Conservation (phyloP, 2,329 filamentous ascomycete genomes). For the Penicillium sp. region DNA sequence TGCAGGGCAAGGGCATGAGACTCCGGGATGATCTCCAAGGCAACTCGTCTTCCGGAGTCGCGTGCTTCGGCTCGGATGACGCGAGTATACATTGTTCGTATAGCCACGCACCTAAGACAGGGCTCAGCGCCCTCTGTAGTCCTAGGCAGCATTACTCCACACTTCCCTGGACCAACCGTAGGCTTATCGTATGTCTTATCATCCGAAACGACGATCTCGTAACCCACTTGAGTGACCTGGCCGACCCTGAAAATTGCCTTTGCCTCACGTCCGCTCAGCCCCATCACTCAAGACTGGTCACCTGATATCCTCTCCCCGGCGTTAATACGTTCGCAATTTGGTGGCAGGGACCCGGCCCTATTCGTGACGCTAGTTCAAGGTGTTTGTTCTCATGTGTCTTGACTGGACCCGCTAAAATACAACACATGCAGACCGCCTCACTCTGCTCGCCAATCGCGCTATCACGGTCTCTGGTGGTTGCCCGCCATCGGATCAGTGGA, state of each 20-base stretch:
- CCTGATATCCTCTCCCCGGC: not conserved
- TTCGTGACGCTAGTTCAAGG: not conserved
- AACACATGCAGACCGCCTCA: constrained; percentile 35
- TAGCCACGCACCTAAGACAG: not conserved
- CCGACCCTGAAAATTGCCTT: not conserved
- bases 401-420: constrained; percentile 18
- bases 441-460: constrained; percentile 28
- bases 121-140: not conserved
- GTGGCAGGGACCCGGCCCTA: not conserved
- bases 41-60: constrained; percentile 22
- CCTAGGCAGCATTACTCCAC: not conserved
- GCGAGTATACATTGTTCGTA: constrained; percentile 3
- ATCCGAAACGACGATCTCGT: not conserved
- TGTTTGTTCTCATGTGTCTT: constrained; percentile 2
- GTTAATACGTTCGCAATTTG: not conserved
- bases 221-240: not conserved
- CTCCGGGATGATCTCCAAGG: constrained; percentile 12
- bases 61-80: constrained; percentile 21
- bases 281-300: not conserved
- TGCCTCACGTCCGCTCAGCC: not conserved
- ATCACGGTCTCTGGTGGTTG: constrained; percentile 37
- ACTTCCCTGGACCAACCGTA: not conserved
- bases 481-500: constrained; percentile 32
- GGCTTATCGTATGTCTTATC: not conserved
- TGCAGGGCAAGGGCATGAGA: constrained; percentile 1